Conservation (phyloP, 2,329 filamentous ascomycete genomes). For the Teratosphaeria epicoccoides region DNA sequence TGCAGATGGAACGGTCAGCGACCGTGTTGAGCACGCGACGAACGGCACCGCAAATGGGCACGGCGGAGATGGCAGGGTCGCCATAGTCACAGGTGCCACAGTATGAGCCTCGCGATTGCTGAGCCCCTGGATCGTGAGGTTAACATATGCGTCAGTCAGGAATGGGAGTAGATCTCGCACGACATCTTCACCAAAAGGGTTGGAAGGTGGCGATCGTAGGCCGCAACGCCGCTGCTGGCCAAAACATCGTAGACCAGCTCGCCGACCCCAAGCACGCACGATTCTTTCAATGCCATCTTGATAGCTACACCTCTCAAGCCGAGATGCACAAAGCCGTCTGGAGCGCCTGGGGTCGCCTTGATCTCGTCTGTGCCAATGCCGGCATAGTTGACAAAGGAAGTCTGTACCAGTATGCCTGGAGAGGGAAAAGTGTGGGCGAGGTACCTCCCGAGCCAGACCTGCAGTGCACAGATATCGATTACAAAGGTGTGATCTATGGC, state of each 20-base stretch:
- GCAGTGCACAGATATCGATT: constrained; percentile 8
- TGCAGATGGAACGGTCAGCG: not conserved
- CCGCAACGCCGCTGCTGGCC: constrained; percentile 23
- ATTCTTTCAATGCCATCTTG: constrained; percentile 32
- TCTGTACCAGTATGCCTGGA: constrained; percentile 5
- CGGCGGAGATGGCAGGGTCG: constrained; percentile 21
- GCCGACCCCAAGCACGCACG: constrained; percentile 22
- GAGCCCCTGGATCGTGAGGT: not conserved
- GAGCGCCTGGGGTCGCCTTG: constrained; percentile 4
- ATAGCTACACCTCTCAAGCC: constrained; percentile 7
- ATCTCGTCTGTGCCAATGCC: constrained; percentile 9
- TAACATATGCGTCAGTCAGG: constrained; percentile 30
- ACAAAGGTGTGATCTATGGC: constrained; percentile 11
- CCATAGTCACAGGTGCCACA: constrained; percentile 33
- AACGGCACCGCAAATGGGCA: not conserved
- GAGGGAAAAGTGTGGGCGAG: constrained; percentile 1
- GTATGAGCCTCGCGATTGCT: constrained; percentile 21
- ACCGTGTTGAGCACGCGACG: not conserved
- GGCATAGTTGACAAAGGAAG: constrained; percentile 7
- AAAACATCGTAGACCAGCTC: constrained; percentile 26
- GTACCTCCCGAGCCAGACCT: constrained; percentile 8
- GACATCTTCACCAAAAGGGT: constrained; percentile 26
- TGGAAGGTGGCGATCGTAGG: constrained; percentile 33
- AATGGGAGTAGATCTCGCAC: constrained; percentile 36
- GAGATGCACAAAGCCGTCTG: constrained; percentile 5